Evolutionary conservation across 805 yeast species (phyloP), one percentile per base, ranked within the genome.

Genomic region (Kluyveromyces nonfermentans): DNA sequence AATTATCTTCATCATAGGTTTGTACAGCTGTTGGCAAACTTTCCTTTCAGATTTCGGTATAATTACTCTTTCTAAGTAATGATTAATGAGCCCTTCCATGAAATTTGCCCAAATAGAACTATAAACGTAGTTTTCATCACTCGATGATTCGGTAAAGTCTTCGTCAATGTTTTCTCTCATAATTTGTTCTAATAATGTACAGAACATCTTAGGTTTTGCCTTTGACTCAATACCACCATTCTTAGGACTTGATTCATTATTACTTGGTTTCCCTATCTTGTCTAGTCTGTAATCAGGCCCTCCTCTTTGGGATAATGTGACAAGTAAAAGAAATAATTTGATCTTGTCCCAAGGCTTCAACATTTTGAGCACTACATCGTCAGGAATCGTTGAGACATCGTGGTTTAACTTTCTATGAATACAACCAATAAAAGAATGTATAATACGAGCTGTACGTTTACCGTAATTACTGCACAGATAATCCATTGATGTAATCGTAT

Each of bases 61-160:
- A 19, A 63, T 63, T 2, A 58, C 52, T 39, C 55, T 57, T 35
- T 63, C 66, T 46, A 63, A 44, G 44, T 62, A 62, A 44, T 63
- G 68, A 39, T 63, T 63, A 16, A 63, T 63, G 34, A 63, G 43
- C 5, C 67, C 67, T 45, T 63, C 68, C 66, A 62, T 63, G 39
- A 63, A 63, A 40, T 63, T 63, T 2, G 68, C 67, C 68, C 68
- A 63, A 12, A 62, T 60, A 3, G 66, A 60, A 7, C 66, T 62
- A 44, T 59, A 60, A 1, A 63, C 63, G 41, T 60, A 59, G 39
- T 63, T 60, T 44, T 60, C 64, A 40, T 61, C 65, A 34, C 58
- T 57, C 5, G 53, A 47, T 7, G 53, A 33, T 43, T 62, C 64
- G 7, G 50, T 55, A 41, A 59, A 61, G 44, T 62, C 61, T 40